phyloP scores from a whole-genome alignment of 2,329 filamentous ascomycete species.

The Leptographium radiaticola region DNA sequence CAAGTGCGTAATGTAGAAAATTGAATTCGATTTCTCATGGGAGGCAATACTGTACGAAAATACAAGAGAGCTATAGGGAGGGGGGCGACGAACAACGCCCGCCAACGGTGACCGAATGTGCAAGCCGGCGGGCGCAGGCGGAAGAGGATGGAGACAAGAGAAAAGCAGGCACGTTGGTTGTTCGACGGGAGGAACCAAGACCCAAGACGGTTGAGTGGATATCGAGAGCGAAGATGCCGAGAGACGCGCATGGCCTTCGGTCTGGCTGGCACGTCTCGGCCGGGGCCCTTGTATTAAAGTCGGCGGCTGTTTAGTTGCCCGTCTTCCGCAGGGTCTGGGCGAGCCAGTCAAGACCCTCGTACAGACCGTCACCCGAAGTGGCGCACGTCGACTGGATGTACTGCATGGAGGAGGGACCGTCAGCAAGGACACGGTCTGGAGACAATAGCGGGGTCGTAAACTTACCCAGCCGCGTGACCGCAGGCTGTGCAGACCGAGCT shows the following conservation, averaged over 20 bases:
- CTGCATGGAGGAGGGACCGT: slow-evolving; percentile 27
- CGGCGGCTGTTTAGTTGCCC: slow-evolving; percentile 26
- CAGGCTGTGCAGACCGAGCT: slow-evolving; percentile 98
- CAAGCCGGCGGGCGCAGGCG: neutral
- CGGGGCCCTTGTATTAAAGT: neutral
- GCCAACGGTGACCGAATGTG: neutral
- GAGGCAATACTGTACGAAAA: slow-evolving; percentile 6
- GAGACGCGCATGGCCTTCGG: neutral
- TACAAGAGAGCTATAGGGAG: slow-evolving; percentile 5
- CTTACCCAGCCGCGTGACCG: slow-evolving; percentile 98
- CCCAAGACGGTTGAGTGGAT: neutral
- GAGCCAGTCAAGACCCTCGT: slow-evolving; percentile 95
- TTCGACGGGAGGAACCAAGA: neutral
- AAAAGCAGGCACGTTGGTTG: neutral
- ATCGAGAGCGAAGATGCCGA: neutral
- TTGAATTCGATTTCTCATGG: slow-evolving; percentile 7
- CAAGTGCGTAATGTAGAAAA: neutral
- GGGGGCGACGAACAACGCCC: neutral
- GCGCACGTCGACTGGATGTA: slow-evolving; percentile 99
- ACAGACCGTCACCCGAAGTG: slow-evolving; percentile 97
- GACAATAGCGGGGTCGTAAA: slow-evolving; percentile 11
- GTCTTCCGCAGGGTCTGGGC: slow-evolving; percentile 71
- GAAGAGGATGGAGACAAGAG: neutral
- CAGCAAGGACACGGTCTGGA: neutral
- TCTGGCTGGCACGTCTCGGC: slow-evolving; percentile 20